phyloP scores from a whole-genome alignment of 306 rosid species.

The Hylodesmum podocarpum region DNA sequence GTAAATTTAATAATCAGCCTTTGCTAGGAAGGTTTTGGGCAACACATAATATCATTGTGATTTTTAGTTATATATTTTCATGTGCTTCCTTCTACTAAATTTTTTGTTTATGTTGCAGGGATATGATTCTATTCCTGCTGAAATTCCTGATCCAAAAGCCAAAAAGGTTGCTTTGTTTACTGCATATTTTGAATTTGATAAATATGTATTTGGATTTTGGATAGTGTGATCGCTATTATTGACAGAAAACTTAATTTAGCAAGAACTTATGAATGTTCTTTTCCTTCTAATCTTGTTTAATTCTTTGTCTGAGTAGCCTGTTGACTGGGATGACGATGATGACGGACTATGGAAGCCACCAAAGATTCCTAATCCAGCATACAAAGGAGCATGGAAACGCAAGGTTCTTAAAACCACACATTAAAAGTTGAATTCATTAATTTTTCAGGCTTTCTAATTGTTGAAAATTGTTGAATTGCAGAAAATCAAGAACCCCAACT shows the following conservation, averaged over 20 bases:
- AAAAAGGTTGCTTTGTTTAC: constrained; percentile 58
- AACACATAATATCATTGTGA: background rate
- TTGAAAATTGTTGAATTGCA: constrained; percentile 38
- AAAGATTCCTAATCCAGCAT: constrained; percentile 89
- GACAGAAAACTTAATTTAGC: constrained; percentile 4
- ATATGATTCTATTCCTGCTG: constrained; percentile 72
- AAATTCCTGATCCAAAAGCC: constrained; percentile 86
- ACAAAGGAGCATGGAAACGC: constrained; percentile 94
- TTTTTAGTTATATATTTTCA: constrained; percentile 4
- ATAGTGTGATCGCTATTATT: constrained; percentile 9
- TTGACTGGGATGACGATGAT: constrained; percentile 88
- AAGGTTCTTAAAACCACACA: constrained; percentile 55
- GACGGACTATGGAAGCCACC: constrained; percentile 87
- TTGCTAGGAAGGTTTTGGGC: background rate
- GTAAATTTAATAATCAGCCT: background rate
- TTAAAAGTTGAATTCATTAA: constrained; percentile 11
- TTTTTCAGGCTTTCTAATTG: constrained; percentile 22
- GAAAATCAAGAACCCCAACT: constrained; percentile 96
- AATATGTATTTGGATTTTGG: constrained; percentile 21
- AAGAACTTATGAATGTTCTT: constrained; percentile 11
- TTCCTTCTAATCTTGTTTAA: background rate
- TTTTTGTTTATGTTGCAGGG: constrained; percentile 57
- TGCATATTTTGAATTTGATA: background rate
- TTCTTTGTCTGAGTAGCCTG: constrained; percentile 60
- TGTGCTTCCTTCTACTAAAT: background rate